Base-by-base conservation (phyloP, 2,329 filamentous ascomycete species). In the Fusarium sp. region DNA sequence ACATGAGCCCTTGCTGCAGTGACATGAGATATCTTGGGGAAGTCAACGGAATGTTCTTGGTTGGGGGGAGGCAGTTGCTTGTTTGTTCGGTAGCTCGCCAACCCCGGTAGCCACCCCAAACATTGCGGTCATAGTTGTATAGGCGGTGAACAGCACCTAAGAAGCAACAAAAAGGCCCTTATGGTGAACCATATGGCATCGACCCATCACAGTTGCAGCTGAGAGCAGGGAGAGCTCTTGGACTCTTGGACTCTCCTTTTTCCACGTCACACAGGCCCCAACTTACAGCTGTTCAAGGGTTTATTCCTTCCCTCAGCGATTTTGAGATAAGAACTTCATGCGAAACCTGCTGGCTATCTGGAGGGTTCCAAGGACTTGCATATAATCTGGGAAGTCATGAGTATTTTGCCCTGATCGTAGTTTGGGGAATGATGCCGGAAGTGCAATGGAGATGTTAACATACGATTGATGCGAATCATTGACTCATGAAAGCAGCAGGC, bases 1-100 rank as follows among this genome's bases (percentile, higher is more conserved):
- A 78, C 75, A 77, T 79, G 77, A 79, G 77, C 67, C 60, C 52
- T 58, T 63, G 57, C 61, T 47, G 69, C 75, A 74, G 74, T 74
- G 70, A 75, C 71, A 71, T 76, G 67, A 73, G 64, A 75, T 69
- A 61, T 65, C 58, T 60, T 66, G 67, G 62, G 52, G 68, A 63
- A 68, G 59, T 59, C 65, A 66, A 62, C 62, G 47, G 48, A 58
- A 47, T 50, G 68, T 51, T 54, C 62, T 32, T 42, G 59, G 45
- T 55, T 47, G 64, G 34, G 62, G 67, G 68, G 47, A 22, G 56
- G 10, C 20, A 48, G 54, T 59, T 70, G 54, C 61, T 66, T 66
- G 51, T 70, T 69, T 61, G 61, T 41, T 74, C 66, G 62, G 67
- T 55, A 67, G 62, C 69, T 66, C 67, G 59, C 68, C 66, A 67